These are phyloP conservation scores for Boletus rufocinnamomeus DNA, from an alignment of 768 basidiomycete species.

Conservation along the genomic window DNA sequence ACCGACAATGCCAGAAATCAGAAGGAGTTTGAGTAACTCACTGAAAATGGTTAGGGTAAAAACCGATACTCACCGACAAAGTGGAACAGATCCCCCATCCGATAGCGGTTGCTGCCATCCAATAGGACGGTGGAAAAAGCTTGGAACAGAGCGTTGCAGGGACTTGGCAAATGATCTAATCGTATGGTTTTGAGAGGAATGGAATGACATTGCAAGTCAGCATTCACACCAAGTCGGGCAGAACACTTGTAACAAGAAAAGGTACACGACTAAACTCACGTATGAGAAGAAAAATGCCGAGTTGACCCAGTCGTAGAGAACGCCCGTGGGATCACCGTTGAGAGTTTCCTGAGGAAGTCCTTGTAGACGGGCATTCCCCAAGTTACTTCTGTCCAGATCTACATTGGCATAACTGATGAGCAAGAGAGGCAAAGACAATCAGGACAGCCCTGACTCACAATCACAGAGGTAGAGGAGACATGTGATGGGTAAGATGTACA, in stretches of 20 bases:
- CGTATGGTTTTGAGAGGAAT: background rate
- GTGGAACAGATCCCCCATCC: slow-evolving; percentile 81
- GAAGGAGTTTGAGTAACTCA: background rate
- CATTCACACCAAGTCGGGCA: background rate
- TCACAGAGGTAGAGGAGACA: slow-evolving; percentile 76
- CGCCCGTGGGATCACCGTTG: slow-evolving; percentile 64
- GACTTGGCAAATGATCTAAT: slow-evolving; percentile 67
- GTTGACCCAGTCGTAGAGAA: slow-evolving; percentile 71
- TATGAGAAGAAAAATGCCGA: slow-evolving; percentile 82
- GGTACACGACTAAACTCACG: slow-evolving; percentile 38
- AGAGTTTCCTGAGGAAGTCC: slow-evolving; percentile 68
- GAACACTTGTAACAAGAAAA: background rate
- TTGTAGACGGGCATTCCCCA: slow-evolving; percentile 79
- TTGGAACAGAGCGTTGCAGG: slow-evolving; percentile 69
- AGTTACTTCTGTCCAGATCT: slow-evolving; percentile 71
- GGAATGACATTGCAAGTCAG: background rate
- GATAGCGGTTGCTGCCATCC: slow-evolving; percentile 63
- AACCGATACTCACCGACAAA: slow-evolving; percentile 51
- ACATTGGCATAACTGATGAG: background rate
- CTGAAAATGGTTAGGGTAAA: background rate
- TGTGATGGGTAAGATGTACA: slow-evolving; percentile 48
- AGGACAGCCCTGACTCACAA: slow-evolving; percentile 46
- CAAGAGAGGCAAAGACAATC: background rate
- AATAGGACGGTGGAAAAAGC: slow-evolving; percentile 64
- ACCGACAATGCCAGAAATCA: background rate